These are phyloP conservation scores for Euphorbia lathyris DNA, from an alignment of 345 rosid species.

Conservation along the genomic window DNA sequence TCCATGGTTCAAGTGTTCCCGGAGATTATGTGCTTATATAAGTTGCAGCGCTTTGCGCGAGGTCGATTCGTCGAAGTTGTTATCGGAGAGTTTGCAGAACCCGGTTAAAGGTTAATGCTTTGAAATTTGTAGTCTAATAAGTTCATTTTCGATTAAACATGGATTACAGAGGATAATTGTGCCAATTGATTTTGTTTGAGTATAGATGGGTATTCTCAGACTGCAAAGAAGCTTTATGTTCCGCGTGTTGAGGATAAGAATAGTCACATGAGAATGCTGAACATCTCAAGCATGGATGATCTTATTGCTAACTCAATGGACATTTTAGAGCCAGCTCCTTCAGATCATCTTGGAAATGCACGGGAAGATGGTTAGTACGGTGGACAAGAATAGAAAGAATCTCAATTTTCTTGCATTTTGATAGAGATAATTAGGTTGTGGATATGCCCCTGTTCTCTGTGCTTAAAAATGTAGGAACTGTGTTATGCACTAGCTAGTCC, in stretches of 20 bases:
- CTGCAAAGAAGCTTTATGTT: slow-evolving; percentile 68
- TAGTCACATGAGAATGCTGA: slow-evolving; percentile 81
- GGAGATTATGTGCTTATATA: slow-evolving; percentile 78
- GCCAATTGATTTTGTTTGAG: not conserved
- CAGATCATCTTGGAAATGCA: slow-evolving; percentile 60
- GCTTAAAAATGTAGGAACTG: not conserved
- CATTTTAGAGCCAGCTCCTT: slow-evolving; percentile 83
- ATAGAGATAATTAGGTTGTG: not conserved
- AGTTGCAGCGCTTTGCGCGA: slow-evolving; percentile 78
- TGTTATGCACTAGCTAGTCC: not conserved
- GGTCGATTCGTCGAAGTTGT: slow-evolving; percentile 68
- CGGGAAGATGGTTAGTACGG: slow-evolving; percentile 75
- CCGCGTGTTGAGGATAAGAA: slow-evolving; percentile 96
- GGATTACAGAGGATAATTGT: not conserved
- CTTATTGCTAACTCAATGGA: slow-evolving; percentile 84
- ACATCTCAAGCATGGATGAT: slow-evolving; percentile 67
- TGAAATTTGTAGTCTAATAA: not conserved
- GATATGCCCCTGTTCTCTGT: not conserved
- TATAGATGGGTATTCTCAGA: slow-evolving; percentile 36
- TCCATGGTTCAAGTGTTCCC: slow-evolving; percentile 78
- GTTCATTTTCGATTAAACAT: not conserved
- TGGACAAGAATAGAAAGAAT: not conserved
- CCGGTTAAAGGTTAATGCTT: slow-evolving; percentile 33
- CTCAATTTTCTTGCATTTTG: not conserved
- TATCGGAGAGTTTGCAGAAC: slow-evolving; percentile 47